Conservation (phyloP, 2,329 filamentous ascomycete species). For the Monilinia laxa region DNA sequence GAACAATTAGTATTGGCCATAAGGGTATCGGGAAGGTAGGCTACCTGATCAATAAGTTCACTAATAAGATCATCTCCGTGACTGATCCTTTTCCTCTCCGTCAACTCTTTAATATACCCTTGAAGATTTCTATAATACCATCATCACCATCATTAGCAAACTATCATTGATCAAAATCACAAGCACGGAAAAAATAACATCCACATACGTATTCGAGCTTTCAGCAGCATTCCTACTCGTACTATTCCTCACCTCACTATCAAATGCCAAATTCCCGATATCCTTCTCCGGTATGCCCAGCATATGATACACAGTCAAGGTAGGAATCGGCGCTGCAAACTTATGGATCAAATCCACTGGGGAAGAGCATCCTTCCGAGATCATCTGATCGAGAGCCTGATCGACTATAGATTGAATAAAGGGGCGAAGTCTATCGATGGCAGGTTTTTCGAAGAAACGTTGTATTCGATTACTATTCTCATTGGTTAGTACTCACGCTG, state of each 20-base stretch:
- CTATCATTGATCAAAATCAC: background rate
- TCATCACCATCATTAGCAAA: background rate
- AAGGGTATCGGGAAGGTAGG: conserved; percentile 43
- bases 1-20: conserved; percentile 48
- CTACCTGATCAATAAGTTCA: background rate
- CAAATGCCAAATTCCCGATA: conserved; percentile 41
- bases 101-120: background rate
- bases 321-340: conserved; percentile 50
- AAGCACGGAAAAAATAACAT: conserved; percentile 40
- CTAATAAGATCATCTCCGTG: conserved; percentile 9
- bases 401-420: conserved; percentile 50
- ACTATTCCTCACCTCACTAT: conserved; percentile 5
- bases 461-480: conserved; percentile 41
- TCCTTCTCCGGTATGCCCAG: background rate
- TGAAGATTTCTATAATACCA: background rate
- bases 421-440: conserved; percentile 45
- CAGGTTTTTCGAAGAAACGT: conserved; percentile 44
- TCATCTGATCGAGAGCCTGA: conserved; percentile 45
- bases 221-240: conserved; percentile 14
- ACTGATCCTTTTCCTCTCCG: background rate
- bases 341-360: conserved; percentile 49
- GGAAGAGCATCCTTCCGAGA: conserved; percentile 41
- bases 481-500: no score
- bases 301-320: conserved; percentile 28
- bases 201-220: conserved; percentile 4